Evolutionary conservation across 1,139 yeast genomes (phyloP), one percentile per base, ranked within the genome.

Genomic region (Yamadazyma sp.): DNA sequence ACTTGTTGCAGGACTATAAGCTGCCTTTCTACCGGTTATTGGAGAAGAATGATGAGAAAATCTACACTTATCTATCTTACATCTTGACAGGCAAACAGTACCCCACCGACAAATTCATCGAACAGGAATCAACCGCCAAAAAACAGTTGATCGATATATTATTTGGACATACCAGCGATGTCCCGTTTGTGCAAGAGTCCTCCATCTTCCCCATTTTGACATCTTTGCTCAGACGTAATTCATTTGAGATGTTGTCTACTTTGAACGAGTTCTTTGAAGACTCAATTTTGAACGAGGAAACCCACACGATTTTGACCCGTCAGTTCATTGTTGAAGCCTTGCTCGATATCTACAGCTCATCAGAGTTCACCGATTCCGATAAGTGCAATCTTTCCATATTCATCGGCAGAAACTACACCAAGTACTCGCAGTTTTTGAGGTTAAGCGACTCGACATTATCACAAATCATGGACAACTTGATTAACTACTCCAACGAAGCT

Each of bases 221-320:
- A 37, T 46, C 67, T 9, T 63, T 86, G 12, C 57, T 86, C 7
- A 64, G 64, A 31, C 68, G 59, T 45, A 74, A 80, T 46, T 73
- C 85, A 6, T 71, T 78, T 23, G 77, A 76, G 31, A 75, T 83
- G 66, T 70, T 87, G 38, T 70, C 83, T 0, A 75, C 85, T 0
- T 56, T 87, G 46, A 84, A 87, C 54, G 94, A 86, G 54, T 86
- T 83, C 23, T 83, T 87, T 56, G 96, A 87, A 55, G 92, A 86
- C 53, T 64, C 83, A 0, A 67, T 73, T 33, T 56, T 87, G 39
- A 87, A 87, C 53, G 81, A 73, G 23, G 77, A 73, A 36, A 52
- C 58, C 9, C 48, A 46, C 17, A 54, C 60, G 3, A 57, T 60
- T 5, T 60, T 80, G 14, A 79, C 67, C 39, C 66, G 94, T 15